Evolutionary conservation across 805 yeast species (phyloP).

Genomic region (Debaryomyces maramus): DNA sequence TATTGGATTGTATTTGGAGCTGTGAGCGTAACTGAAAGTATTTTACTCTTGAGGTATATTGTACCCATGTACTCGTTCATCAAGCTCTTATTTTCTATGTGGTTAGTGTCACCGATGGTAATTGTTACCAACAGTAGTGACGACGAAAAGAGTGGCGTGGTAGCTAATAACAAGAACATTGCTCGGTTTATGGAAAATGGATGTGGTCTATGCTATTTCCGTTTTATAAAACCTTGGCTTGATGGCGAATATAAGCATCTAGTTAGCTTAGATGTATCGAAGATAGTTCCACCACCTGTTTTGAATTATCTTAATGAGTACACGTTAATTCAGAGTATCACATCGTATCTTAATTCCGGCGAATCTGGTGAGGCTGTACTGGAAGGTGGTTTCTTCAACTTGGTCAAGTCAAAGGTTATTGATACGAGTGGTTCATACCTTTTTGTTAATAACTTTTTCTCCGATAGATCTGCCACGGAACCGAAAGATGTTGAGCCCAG

Average conservation of each 20-base stretch:
- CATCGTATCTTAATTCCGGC: background rate
- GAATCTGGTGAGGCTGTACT: background rate
- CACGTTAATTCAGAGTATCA: background rate
- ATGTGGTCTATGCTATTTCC: conserved; percentile 32
- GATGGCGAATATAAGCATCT: conserved; percentile 19
- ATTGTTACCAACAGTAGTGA: conserved; percentile 7
- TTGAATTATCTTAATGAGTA: background rate
- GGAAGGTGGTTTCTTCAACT: background rate
- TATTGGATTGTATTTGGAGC: conserved; percentile 67
- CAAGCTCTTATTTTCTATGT: conserved; percentile 49
- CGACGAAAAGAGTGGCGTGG: background rate
- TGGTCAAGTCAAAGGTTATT: background rate
- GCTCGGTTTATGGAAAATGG: conserved; percentile 27
- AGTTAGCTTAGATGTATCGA: background rate
- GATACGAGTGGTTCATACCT: background rate
- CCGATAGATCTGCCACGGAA: background rate
- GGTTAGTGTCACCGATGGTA: conserved; percentile 58
- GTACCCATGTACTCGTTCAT: conserved; percentile 58
- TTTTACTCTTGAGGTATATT: conserved; percentile 44
- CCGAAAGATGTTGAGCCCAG: background rate
- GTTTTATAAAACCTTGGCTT: conserved; percentile 27
- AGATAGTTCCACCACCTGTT: background rate
- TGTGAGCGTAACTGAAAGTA: conserved; percentile 37
- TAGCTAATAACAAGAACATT: conserved; percentile 25
- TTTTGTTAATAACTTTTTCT: background rate